Conservation (phyloP, 495 filamentous ascomycete species). For the Penicillium diatomitis region DNA sequence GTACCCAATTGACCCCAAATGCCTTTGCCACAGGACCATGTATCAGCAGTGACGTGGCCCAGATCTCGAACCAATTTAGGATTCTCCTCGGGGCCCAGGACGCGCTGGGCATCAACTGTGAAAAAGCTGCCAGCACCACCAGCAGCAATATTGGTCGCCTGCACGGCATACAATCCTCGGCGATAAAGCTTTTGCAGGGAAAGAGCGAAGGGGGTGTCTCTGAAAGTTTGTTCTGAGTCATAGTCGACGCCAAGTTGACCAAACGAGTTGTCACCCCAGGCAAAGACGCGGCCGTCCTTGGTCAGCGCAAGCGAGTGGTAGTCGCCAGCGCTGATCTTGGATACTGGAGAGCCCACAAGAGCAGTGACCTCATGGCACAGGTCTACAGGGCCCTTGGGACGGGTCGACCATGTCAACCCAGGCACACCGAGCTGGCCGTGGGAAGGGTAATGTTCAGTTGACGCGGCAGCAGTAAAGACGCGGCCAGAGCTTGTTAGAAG, state of each 20-base stretch:
- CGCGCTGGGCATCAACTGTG: conserved; percentile 63
- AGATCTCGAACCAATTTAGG: conserved; percentile 28
- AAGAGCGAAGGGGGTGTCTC: conserved; percentile 61
- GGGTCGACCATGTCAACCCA: conserved; percentile 67
- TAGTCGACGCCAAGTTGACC: conserved; percentile 79
- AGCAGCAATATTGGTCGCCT: conserved; percentile 66
- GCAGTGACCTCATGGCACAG: conserved; percentile 65
- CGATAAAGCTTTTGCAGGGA: conserved; percentile 62
- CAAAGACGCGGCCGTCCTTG: conserved; percentile 64
- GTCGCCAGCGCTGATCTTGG: conserved; percentile 72
- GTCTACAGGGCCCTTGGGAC: conserved; percentile 72
- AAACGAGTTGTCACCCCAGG: conserved; percentile 81
- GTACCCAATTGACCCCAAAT: conserved; percentile 77
- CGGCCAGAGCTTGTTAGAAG: conserved; percentile 79
- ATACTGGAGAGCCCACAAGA: conserved; percentile 53
- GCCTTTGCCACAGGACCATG: conserved; percentile 77
- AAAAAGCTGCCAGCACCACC: conserved; percentile 84
- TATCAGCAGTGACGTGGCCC: conserved; percentile 57
- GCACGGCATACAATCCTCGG: conserved; percentile 46
- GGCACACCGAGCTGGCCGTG: conserved; percentile 82
- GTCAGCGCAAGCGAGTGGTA: conserved; percentile 76
- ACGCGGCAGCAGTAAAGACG: conserved; percentile 75
- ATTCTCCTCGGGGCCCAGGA: conserved; percentile 40
- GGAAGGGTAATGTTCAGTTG: conserved; percentile 65
- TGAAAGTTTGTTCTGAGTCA: conserved; percentile 45